phyloP scores from a whole-genome alignment of 805 yeast genomes.

The Starmerella powellii region DNA sequence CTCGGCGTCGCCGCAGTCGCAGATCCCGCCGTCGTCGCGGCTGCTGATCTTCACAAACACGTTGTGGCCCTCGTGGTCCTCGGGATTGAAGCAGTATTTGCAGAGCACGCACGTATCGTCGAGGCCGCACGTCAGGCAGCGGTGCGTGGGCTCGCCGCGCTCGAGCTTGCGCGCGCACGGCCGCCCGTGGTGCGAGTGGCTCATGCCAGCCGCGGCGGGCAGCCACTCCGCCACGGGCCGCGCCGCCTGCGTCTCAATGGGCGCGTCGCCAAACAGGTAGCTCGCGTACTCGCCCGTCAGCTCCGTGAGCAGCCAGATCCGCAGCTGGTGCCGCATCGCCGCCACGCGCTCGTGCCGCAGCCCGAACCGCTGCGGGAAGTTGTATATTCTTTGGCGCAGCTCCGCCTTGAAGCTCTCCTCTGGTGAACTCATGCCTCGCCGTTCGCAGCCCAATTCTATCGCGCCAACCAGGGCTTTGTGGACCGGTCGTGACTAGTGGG shows the following conservation, averaged over 20 bases:
- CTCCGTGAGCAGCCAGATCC: conserved; percentile 36
- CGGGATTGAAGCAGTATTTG: conserved; percentile 56
- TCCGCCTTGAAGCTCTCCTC: no score
- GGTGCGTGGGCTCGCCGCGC: conserved; percentile 70
- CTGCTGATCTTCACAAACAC: conserved; percentile 52
- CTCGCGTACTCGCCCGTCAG: conserved; percentile 29
- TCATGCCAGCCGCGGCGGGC: conserved; percentile 12
- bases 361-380: conserved; percentile 25
- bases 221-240: conserved; percentile 22
- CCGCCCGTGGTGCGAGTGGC: conserved; percentile 43
- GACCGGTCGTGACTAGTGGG: no score
- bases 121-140: conserved; percentile 61
- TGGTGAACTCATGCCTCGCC: no score
- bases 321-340: conserved; percentile 24
- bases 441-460: no score
- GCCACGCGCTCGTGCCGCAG: conserved; percentile 21
- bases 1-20: conserved; percentile 84
- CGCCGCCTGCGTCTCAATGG: conserved; percentile 6
- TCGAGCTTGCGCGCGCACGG: conserved; percentile 64
- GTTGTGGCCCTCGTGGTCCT: conserved; percentile 60
- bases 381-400: conserved; percentile 15
- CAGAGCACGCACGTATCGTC: conserved; percentile 83
- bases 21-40: conserved; percentile 57
- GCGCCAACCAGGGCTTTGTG: no score
- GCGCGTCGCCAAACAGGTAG: conserved; percentile 12